A percentile compares a stretch with the other conserved stretches of the same genome.
phyloP scores from a whole-genome alignment of 1,284 basidiomycete species.

The Blastosporella zonata region DNA sequence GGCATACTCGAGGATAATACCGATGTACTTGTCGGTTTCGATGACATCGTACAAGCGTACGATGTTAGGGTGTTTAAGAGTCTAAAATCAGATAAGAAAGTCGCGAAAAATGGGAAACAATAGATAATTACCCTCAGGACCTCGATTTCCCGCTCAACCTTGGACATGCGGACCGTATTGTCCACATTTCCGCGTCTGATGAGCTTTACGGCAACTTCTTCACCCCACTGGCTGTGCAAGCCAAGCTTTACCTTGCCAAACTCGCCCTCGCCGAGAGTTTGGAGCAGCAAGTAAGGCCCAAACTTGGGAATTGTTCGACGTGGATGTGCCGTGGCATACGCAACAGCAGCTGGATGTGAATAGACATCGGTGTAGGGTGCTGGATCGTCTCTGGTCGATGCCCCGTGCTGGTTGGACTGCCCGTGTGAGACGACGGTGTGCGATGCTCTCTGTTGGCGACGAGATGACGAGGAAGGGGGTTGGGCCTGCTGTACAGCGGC shows the following conservation, averaged over 20 bases:
- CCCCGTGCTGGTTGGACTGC: conserved; percentile 22
- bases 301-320: conserved; percentile 87
- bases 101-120: conserved; percentile 7
- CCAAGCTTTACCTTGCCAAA: conserved; percentile 99
- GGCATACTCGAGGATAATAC: conserved; percentile 98
- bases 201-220: conserved; percentile 99
- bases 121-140: conserved; percentile 77
- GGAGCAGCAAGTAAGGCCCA: conserved; percentile 91
- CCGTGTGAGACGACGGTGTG: conserved; percentile 36
- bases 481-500: conserved; percentile 29
- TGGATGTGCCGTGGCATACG: conserved; percentile 84
- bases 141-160: conserved; percentile 97
- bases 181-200: conserved; percentile 94
- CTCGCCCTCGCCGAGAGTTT: conserved; percentile 97
- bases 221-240: conserved; percentile 90
- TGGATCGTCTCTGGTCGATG: conserved; percentile 23
- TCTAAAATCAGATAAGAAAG: conserved; percentile 42
- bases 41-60: conserved; percentile 98
- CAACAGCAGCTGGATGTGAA: conserved; percentile 81
- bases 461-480: conserved; percentile 25
- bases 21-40: conserved; percentile 99
- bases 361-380: conserved; percentile 69
- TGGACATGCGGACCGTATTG: conserved; percentile 82
- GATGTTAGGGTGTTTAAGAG: conserved; percentile 96
- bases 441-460: conserved; percentile 40